Evolutionary conservation across 1,139 yeast genomes (phyloP).

Genomic region (Pichia sp.): DNA sequence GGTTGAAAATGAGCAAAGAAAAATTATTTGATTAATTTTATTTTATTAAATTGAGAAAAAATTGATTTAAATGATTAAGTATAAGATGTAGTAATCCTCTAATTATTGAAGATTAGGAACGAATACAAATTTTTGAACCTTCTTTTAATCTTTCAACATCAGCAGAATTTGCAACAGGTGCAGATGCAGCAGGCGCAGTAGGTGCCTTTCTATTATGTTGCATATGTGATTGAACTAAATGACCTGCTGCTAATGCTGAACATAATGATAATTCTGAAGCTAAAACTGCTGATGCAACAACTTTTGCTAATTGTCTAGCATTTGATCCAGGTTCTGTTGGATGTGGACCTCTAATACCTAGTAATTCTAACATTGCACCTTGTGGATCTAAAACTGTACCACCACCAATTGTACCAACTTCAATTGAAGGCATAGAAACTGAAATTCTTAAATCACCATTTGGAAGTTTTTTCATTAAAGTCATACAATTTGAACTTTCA

Average conservation of each 20-base stretch:
- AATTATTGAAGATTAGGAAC: constrained; percentile 31
- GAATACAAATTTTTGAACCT: constrained; percentile 68
- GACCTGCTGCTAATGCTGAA: constrained; percentile 97
- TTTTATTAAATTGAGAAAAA: too few relatives aligned
- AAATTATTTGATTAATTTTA: too few relatives aligned
- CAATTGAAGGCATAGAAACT: constrained; percentile 97
- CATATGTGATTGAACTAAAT: constrained; percentile 97
- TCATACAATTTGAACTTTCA: constrained; percentile 94
- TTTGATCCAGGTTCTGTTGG: constrained; percentile 91
- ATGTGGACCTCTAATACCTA: constrained; percentile 95
- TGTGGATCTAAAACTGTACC: constrained; percentile 98
- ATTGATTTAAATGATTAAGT: too few relatives aligned
- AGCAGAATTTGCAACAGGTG: constrained; percentile 11
- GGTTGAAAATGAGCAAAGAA: too few relatives aligned
- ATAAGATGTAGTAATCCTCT: too few relatives aligned
- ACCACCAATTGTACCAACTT: constrained; percentile 98
- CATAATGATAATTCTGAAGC: constrained; percentile 95
- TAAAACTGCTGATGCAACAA: constrained; percentile 90
- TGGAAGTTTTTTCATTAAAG: constrained; percentile 75
- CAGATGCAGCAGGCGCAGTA: constrained; percentile 19
- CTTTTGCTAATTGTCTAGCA: constrained; percentile 90
- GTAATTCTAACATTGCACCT: constrained; percentile 87
- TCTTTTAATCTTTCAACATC: constrained; percentile 56
- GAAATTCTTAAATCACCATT: constrained; percentile 80
- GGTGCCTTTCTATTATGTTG: constrained; percentile 66